Percentiles rank a stretch among this genome's conserved stretches.
Evolutionary conservation across 2,329 filamentous ascomycete genomes (phyloP).

Genomic region (Stemphylium lycopersici): DNA sequence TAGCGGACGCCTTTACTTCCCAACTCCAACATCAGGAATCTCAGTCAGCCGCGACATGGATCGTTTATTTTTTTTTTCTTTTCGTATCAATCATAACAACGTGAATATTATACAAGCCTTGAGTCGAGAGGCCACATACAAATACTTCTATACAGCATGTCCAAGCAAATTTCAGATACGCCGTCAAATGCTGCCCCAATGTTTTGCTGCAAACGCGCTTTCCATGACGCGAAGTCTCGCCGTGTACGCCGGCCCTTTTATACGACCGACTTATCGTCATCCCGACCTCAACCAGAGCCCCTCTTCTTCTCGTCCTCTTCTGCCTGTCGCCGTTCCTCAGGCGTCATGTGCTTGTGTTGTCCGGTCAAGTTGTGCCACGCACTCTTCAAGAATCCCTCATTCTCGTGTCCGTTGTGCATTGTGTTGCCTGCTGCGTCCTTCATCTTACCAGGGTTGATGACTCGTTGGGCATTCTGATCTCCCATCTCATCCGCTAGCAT

Average conservation of each 20-base stretch:
- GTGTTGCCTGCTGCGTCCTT: slow-evolving; percentile 27
- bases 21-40: neutral
- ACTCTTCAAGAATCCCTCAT: slow-evolving; percentile 89
- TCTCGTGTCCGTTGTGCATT: slow-evolving; percentile 61
- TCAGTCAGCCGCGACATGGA: neutral
- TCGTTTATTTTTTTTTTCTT: no score
- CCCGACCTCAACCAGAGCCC: slow-evolving; percentile 42
- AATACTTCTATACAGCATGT: slow-evolving; percentile 29
- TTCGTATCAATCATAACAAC: slow-evolving; percentile 5
- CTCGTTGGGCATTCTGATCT: slow-evolving; percentile 86
- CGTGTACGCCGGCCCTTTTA: slow-evolving; percentile 17
- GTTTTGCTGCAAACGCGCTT: slow-evolving; percentile 19
- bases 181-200: slow-evolving; percentile 41
- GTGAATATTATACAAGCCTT: slow-evolving; percentile 36
- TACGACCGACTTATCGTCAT: slow-evolving; percentile 6
- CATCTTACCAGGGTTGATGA: slow-evolving; percentile 78
- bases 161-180: slow-evolving; percentile 17
- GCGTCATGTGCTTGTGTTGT: slow-evolving; percentile 55
- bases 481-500: slow-evolving; percentile 96
- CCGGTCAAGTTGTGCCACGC: slow-evolving; percentile 94
- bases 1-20: neutral
- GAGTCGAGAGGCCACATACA: slow-evolving; percentile 43
- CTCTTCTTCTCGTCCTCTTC: slow-evolving; percentile 41
- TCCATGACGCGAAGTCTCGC: slow-evolving; percentile 10
- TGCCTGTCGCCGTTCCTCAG: slow-evolving; percentile 42